phyloP scores from a whole-genome alignment of 257 asterid genomes.

The Nicotiana tomentosiformis region DNA sequence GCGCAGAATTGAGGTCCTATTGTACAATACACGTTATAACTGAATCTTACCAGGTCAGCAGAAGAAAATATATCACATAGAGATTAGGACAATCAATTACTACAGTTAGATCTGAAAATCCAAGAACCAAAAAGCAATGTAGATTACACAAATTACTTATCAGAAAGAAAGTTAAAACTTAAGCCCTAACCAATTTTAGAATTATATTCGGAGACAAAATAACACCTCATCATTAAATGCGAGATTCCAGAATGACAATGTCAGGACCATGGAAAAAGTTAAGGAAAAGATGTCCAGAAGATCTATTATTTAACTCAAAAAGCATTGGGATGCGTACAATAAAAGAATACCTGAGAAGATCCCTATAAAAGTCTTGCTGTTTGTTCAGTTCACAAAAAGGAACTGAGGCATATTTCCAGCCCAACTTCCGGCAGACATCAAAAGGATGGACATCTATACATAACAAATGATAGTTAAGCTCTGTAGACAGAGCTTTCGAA shows the following conservation, averaged over 20 bases:
- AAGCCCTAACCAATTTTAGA: background rate
- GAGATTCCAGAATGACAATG: background rate
- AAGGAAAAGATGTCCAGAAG: background rate
- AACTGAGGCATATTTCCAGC: slow-evolving; percentile 70
- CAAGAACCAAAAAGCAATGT: background rate
- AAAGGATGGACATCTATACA: slow-evolving; percentile 80
- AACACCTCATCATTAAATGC: background rate
- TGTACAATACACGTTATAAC: background rate
- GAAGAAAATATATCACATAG: background rate
- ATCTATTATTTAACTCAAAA: background rate
- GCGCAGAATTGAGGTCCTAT: background rate
- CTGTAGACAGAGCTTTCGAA: background rate
- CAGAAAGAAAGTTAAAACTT: background rate
- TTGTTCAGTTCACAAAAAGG: slow-evolving; percentile 64
- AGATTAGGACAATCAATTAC: background rate
- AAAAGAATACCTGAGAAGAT: slow-evolving; percentile 69
- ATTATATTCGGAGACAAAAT: background rate
- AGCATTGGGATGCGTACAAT: background rate
- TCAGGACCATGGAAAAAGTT: background rate
- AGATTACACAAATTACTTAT: background rate
- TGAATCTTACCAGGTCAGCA: background rate
- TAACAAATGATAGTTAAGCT: slow-evolving; percentile 16
- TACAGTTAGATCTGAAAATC: background rate
- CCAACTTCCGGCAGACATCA: slow-evolving; percentile 88
- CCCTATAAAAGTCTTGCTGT: slow-evolving; percentile 61